A percentile compares a stretch with the other conserved stretches of the same genome.
These are phyloP conservation scores for Tricholomella constricta DNA, from an alignment of 768 basidiomycete species.

Conservation along the genomic window DNA sequence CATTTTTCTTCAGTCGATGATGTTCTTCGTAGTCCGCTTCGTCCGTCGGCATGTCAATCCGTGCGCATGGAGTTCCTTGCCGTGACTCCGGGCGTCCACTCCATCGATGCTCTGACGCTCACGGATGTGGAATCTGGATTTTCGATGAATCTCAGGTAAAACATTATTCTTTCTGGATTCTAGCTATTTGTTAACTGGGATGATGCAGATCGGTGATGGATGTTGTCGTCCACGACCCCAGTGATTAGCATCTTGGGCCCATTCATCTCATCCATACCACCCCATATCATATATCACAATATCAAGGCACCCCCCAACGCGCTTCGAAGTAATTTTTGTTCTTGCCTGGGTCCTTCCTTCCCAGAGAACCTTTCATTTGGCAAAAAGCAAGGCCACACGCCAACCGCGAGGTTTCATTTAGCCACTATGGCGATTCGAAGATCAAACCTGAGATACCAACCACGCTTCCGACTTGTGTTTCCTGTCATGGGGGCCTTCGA, in stretches of 20 bases:
- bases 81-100: slow-evolving; percentile 76
- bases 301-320: too few species aligned
- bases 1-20: neutral
- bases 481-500: too few species aligned
- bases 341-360: too few species aligned
- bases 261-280: neutral
- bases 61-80: slow-evolving; percentile 87
- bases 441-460: too few species aligned
- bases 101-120: slow-evolving; percentile 69
- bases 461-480: too few species aligned
- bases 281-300: too few species aligned
- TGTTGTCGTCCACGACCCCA: slow-evolving; percentile 67
- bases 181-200: slow-evolving; percentile 5
- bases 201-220: slow-evolving; percentile 67
- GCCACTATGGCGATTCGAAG: too few species aligned
- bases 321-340: too few species aligned
- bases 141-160: slow-evolving; percentile 72
- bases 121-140: slow-evolving; percentile 76
- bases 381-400: too few species aligned
- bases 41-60: slow-evolving; percentile 82
- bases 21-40: slow-evolving; percentile 57
- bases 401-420: too few species aligned
- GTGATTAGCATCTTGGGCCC: slow-evolving; percentile 19
- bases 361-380: too few species aligned
- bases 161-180: neutral